A percentile compares a stretch with the other conserved stretches of the same genome.
Evolutionary conservation across 495 filamentous ascomycete genomes (phyloP).

Genomic region (Polyplosphaeria fusca): DNA sequence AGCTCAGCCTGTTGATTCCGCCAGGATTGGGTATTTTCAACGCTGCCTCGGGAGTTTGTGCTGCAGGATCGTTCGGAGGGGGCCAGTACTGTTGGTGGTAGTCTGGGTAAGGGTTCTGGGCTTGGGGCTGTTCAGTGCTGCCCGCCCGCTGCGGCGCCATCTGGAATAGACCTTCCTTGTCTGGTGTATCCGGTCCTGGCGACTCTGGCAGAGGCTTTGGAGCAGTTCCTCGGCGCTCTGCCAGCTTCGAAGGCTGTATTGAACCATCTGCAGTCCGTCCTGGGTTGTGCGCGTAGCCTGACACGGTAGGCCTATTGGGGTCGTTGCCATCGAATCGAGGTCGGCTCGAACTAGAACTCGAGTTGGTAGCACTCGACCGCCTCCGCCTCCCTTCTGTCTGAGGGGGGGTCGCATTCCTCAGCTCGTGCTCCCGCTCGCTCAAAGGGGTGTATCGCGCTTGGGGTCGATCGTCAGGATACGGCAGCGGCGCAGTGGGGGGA

Average conservation of each 20-base stretch:
- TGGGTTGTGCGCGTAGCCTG: constrained; percentile 34
- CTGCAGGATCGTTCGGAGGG: constrained; percentile 29
- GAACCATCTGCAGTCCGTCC: constrained; percentile 19
- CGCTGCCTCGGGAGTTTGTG: constrained; percentile 3
- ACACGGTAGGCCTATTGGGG: constrained; percentile 40
- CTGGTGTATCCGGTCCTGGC: constrained; percentile 64
- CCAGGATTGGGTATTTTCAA: constrained; percentile 46
- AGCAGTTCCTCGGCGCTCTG: constrained; percentile 48
- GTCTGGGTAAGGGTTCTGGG: constrained; percentile 50
- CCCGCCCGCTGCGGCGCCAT: constrained; percentile 44
- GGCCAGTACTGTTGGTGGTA: constrained; percentile 69
- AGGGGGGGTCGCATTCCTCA: constrained; percentile 35
- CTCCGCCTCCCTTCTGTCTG: constrained; percentile 26
- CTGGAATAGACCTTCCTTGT: constrained; percentile 68
- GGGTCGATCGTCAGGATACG: constrained; percentile 73
- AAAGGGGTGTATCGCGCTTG: constrained; percentile 48
- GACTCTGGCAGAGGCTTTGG: constrained; percentile 79
- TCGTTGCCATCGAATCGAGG: constrained; percentile 39
- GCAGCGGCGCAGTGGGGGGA: constrained; percentile 63
- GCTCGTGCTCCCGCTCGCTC: constrained; percentile 46
- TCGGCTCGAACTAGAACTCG: constrained; percentile 22
- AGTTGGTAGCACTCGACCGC: constrained; percentile 25
- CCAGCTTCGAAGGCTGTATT: constrained; percentile 34
- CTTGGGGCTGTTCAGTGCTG: constrained; percentile 21
- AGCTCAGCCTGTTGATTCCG: constrained; percentile 74